Percentiles rank a stretch among this genome's conserved stretches.
These are phyloP conservation scores for Clathrospora elynae DNA, from an alignment of 2,329 filamentous ascomycete genomes.

Conservation along the genomic window DNA sequence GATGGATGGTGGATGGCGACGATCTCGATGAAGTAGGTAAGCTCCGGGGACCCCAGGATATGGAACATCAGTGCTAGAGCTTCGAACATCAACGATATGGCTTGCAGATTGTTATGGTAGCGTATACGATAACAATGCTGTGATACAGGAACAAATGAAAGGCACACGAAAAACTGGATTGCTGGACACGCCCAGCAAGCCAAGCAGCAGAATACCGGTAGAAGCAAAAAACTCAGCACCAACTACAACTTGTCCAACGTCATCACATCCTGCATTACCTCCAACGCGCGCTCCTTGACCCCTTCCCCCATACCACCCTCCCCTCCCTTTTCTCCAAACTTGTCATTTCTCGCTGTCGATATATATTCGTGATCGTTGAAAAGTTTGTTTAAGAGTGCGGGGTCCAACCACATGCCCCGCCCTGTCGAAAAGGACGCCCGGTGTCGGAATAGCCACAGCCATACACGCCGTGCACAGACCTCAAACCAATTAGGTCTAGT, in stretches of 20 bases:
- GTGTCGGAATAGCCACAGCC: background rate
- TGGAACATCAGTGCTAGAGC: slow-evolving; percentile 3
- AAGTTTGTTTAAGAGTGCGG: slow-evolving; percentile 6
- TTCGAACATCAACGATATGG: background rate
- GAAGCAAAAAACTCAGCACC: background rate
- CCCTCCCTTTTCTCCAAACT: too few relatives aligned
- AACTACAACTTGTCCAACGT: background rate
- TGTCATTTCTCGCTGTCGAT: background rate
- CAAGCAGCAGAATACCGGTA: too few relatives aligned
- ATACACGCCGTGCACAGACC: background rate
- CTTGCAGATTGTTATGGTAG: too few relatives aligned
- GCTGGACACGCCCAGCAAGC: too few relatives aligned
- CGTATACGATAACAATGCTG: too few relatives aligned
- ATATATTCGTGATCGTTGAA: background rate
- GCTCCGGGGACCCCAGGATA: slow-evolving; percentile 8
- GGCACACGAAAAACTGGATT: too few relatives aligned
- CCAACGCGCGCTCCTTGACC: too few relatives aligned
- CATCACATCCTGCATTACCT: background rate
- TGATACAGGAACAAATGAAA: too few relatives aligned
- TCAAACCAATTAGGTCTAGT: background rate
- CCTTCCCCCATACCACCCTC: too few relatives aligned
- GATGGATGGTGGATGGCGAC: too few relatives aligned
- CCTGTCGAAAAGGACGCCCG: slow-evolving; percentile 23
- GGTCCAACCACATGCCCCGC: slow-evolving; percentile 22
- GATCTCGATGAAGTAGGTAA: slow-evolving; percentile 1